Percentiles rank a stretch among this genome's conserved stretches.
These are phyloP conservation scores for Thamnidium elegans DNA, from an alignment of 192 early-diverging fungal species.

Conservation along the genomic window DNA sequence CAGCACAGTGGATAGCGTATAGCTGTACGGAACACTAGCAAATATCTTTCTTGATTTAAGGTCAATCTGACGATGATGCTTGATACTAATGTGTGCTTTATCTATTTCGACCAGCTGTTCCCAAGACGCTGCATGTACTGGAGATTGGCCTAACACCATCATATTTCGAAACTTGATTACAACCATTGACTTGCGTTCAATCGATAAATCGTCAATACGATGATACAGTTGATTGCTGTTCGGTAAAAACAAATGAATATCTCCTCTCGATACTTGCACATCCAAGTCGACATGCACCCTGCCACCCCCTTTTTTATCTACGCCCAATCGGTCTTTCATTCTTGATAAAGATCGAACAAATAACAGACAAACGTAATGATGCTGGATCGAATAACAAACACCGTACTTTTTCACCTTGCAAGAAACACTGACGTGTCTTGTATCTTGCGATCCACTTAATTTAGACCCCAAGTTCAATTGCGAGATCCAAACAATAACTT, in stretches of 20 bases:
- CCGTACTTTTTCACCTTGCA: conserved; percentile 8
- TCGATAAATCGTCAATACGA: not conserved
- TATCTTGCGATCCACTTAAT: not conserved
- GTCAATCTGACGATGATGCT: too few relatives aligned
- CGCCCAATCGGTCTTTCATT: not conserved
- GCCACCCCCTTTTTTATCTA: too few relatives aligned
- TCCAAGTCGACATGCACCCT: not conserved
- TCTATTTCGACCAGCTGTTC: conserved; percentile 1
- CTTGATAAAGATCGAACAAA: not conserved
- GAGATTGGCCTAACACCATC: not conserved
- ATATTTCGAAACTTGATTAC: not conserved
- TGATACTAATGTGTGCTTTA: not conserved
- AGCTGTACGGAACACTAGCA: conserved; percentile 27
- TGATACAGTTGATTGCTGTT: not conserved
- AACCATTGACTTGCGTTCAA: not conserved
- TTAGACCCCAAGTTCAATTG: not conserved
- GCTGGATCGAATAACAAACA: not conserved
- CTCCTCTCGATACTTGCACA: not conserved
- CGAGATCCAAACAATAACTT: conserved; percentile 5
- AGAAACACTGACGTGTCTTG: not conserved
- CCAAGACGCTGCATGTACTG: not conserved
- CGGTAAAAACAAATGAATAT: conserved; percentile 8
- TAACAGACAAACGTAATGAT: conserved; percentile 7
- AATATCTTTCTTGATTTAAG: not conserved
- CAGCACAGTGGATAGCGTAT: conserved; percentile 20